A percentile compares a stretch with the other conserved stretches of the same genome.
phyloP scores from a whole-genome alignment of 2,329 filamentous ascomycete genomes.

The Ophiosphaerella korrae region DNA sequence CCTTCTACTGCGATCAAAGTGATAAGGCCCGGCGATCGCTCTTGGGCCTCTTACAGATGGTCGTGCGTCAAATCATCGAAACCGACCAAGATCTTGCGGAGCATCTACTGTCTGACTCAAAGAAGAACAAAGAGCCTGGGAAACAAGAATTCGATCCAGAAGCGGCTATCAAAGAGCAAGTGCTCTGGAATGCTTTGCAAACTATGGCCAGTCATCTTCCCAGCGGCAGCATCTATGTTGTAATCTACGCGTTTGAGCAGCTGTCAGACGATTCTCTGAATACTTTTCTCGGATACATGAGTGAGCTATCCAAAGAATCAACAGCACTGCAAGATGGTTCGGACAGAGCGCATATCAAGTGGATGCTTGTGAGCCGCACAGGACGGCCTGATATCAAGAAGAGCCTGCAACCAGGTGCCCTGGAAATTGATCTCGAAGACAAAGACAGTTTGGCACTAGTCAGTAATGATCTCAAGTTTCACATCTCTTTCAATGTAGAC shows the following conservation, averaged over 20 bases:
- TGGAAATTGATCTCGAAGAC: constrained; percentile 26
- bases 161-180: constrained; percentile 15
- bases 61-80: constrained; percentile 26
- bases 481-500: constrained; percentile 24
- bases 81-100: constrained; percentile 22
- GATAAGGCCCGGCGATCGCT: constrained; percentile 23
- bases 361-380: constrained; percentile 23
- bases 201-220: constrained; percentile 16
- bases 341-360: constrained; percentile 18
- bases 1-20: constrained; percentile 30
- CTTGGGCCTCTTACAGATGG: constrained; percentile 18
- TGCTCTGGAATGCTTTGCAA: constrained; percentile 26
- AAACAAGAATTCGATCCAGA: constrained; percentile 24
- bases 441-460: constrained; percentile 18
- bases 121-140: constrained; percentile 19
- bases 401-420: constrained; percentile 13
- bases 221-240: constrained; percentile 18
- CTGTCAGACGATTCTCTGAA: constrained; percentile 24
- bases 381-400: constrained; percentile 27
- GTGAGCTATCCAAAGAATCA: constrained; percentile 2
- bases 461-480: constrained; percentile 19
- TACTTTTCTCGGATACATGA: constrained; percentile 18
- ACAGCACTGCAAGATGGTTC: not conserved
- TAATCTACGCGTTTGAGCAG: constrained; percentile 26
- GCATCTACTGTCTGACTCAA: constrained; percentile 26